Base-by-base conservation (phyloP, 148 eudicot genomes). In the Limonium bicolor region DNA sequence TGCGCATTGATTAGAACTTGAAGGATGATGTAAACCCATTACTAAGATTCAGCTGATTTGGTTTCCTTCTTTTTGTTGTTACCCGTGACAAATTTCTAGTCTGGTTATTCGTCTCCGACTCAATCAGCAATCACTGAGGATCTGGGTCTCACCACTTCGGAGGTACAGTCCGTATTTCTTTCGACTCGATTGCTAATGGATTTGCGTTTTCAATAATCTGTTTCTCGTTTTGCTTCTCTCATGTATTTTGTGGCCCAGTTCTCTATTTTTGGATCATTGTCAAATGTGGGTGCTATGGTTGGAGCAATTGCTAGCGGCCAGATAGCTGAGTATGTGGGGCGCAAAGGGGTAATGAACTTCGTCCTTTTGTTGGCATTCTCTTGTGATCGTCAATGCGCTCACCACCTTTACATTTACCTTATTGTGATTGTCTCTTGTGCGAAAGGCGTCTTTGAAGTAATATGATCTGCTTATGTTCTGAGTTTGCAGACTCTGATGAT, bases 261-360 rank as follows among this genome's bases (percentile, higher is more conserved):
- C 51, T 90, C 99, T 36, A 43, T 72, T 46, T 90, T 90, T 50
- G 99, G 93, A 61, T 90, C 95, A 19, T 59, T 90, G 53, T 78
- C 87, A 3, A 90, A 90, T 39, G 99, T 90, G 59, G 99, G 99
- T 46, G 95, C 99, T 28, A 90, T 90, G 99, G 95, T 90, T 62
- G 99, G 99, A 12, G 99, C 99, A 46, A 75, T 85, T 48, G 77
- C 93, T 5, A 90, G 99, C 27, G 99, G 99, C 55, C 99, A 90
- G 58, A 84, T 90, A 58, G 60, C 99, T 4, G 99, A 90, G 71
- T 85, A 90, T 53, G 73, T 90, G 25, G 99, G 99, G 23, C 75
- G 99, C 28, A 90, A 90, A 76, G 88, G 88, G 78, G 88, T 80
- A 66, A 15, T 56, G 22, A 48, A 26, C 39, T 21, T 41, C 20